phyloP scores from a whole-genome alignment of 306 rosid genomes.

The Hippophae rhamnoides region DNA sequence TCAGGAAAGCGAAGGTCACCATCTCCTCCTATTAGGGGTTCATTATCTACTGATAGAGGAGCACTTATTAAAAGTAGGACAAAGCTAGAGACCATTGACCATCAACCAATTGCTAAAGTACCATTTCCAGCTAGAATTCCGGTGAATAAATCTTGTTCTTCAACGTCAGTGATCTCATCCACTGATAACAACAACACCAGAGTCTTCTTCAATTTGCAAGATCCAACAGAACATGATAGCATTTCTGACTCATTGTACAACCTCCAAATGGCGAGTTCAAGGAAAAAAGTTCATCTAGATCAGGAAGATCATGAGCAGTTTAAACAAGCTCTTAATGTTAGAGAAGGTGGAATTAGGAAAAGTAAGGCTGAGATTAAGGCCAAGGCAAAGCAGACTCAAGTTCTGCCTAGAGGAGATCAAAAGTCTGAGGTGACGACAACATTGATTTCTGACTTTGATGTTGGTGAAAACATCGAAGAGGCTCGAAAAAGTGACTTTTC shows the following conservation, averaged over 20 bases:
- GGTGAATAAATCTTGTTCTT: slow-evolving; percentile 44
- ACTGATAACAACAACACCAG: slow-evolving; percentile 17
- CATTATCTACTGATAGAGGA: slow-evolving; percentile 85
- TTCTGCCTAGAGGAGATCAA: slow-evolving; percentile 35
- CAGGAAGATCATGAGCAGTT: slow-evolving; percentile 53
- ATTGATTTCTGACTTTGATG: slow-evolving; percentile 34
- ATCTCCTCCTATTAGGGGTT: slow-evolving; percentile 77
- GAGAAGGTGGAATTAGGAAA: slow-evolving; percentile 61
- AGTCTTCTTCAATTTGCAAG: slow-evolving; percentile 25
- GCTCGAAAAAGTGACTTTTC: slow-evolving; percentile 46
- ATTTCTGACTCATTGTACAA: slow-evolving; percentile 32
- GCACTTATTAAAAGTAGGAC: slow-evolving; percentile 48
- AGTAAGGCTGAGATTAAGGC: slow-evolving; percentile 43
- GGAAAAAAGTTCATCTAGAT: slow-evolving; percentile 48
- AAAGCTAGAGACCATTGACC: slow-evolving; percentile 42
- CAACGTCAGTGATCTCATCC: slow-evolving; percentile 29
- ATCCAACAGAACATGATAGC: slow-evolving; percentile 34
- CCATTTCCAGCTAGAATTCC: slow-evolving; percentile 55
- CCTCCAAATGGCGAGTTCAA: slow-evolving; percentile 42
- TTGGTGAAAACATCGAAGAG: slow-evolving; percentile 36
- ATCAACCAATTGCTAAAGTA: slow-evolving; percentile 44
- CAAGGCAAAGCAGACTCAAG: slow-evolving; percentile 58
- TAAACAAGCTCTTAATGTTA: slow-evolving; percentile 48
- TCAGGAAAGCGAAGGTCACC: slow-evolving; percentile 63
- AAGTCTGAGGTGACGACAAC: slow-evolving; percentile 41